Base-by-base conservation (phyloP, 2,329 filamentous ascomycete species). In the Fusarium tupiense region DNA sequence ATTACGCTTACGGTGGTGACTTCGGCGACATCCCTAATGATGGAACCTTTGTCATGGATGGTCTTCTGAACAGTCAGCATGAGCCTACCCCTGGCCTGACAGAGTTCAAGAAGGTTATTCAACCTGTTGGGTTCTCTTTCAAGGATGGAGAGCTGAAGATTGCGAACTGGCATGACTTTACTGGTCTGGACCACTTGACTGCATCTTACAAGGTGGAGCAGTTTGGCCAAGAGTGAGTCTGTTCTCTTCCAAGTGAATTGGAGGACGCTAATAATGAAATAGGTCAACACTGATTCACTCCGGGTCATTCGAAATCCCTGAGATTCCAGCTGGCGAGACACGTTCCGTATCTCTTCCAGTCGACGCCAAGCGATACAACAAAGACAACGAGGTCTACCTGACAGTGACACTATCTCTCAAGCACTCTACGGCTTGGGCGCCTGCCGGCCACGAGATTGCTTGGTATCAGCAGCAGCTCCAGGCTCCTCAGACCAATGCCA, bases 11-110 rank as follows among this genome's bases (percentile, higher is more conserved):
- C 56, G 90, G 90, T 6, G 89, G 90, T 16, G 89, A 92, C 75
- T 92, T 91, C 80, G 88, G 87, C 3, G 90, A 92, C 66, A 78
- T 82, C 5, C 90, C 90, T 1, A 89, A 91, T 67, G 90, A 91
- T 66, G 85, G 85, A 5, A 88, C 86, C 1, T 92, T 91, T 72
- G 88, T 91, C 67, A 89, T 91, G 86, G 90, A 91, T 73, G 90
- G 90, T 1, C 77, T 91, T 9, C 82, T 87, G 33, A 84, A 84
- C 74, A 88, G 86, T 57, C 82, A 84, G 22, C 90, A 92, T 74
- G 82, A 84, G 19, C 87, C 90, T 1, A 89, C 86, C 0, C 89
- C 88, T 4, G 90, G 89, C 0, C 75, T 92, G 58, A 75, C 83
- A 5, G 89, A 92, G 76, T 84, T 86, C 47, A 89, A 90, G 76